Percentiles rank a stretch among this genome's conserved stretches.
Conservation (phyloP, 176 grass and related monocot genomes). For the Secale cereale region DNA sequence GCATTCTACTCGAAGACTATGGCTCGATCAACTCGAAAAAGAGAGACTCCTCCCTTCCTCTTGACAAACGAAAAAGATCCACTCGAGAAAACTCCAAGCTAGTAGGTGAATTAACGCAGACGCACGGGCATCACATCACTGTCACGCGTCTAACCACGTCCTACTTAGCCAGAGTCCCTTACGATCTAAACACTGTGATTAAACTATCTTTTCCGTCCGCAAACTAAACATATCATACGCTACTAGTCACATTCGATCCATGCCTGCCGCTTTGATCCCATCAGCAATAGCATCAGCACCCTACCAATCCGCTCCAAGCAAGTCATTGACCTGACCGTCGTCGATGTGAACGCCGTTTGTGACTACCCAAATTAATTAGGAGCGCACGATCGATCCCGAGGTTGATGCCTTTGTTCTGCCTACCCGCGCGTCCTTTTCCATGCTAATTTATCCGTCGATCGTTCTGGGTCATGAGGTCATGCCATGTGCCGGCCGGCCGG, state of each 20-base stretch:
- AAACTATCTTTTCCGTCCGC: too few species aligned
- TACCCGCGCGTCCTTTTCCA: background rate
- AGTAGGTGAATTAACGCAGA: background rate
- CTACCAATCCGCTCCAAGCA: background rate
- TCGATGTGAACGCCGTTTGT: background rate
- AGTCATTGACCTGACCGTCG: background rate
- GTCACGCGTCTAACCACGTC: background rate
- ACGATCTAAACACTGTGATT: background rate
- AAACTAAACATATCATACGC: background rate
- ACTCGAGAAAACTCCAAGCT: too few species aligned
- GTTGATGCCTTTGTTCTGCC: background rate
- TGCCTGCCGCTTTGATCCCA: constrained; percentile 4
- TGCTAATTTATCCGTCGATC: background rate
- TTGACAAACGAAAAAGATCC: too few species aligned
- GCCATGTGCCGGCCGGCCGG: too few species aligned
- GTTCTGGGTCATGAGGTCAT: background rate
- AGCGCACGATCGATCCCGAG: background rate
- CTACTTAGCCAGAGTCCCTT: constrained; percentile 11
- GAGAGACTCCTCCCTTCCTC: too few species aligned
- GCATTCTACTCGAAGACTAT: too few species aligned
- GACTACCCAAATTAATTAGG: background rate
- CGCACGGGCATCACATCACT: background rate
- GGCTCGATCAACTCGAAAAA: too few species aligned
- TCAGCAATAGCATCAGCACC: background rate
- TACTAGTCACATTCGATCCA: background rate